Conservation (phyloP, 176 grass and related monocot genomes). For the Phragmites australis region DNA sequence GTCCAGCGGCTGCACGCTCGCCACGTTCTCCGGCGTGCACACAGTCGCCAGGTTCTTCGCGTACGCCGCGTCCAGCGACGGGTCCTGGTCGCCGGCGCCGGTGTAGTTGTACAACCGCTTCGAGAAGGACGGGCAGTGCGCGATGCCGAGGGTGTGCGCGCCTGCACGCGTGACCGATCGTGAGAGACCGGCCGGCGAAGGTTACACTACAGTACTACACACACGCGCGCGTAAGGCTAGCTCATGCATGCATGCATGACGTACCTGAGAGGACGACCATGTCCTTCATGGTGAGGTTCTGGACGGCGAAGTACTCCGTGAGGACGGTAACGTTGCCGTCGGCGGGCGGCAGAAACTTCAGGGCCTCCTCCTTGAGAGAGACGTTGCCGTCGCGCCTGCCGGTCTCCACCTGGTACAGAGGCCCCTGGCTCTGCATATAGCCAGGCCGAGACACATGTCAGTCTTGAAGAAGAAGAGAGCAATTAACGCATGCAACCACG, state of each 20-base stretch:
- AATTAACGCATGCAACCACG: background rate
- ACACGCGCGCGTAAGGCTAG: too few relatives aligned
- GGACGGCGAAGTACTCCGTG: slow-evolving; percentile 39
- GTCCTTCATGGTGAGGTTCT: slow-evolving; percentile 71
- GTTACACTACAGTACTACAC: too few relatives aligned
- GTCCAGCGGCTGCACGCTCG: slow-evolving; percentile 41
- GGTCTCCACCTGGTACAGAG: slow-evolving; percentile 48
- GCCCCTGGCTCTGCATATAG: slow-evolving; percentile 41
- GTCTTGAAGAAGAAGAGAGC: background rate
- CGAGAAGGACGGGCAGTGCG: slow-evolving; percentile 62
- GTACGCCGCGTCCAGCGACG: slow-evolving; percentile 39
- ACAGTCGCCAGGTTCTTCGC: slow-evolving; percentile 16
- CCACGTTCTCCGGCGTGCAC: slow-evolving; percentile 18
- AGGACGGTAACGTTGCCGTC: slow-evolving; percentile 55
- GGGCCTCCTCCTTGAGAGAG: slow-evolving; percentile 40
- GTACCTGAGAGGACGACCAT: slow-evolving; percentile 57
- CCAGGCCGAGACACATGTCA: too few relatives aligned
- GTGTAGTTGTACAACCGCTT: slow-evolving; percentile 58
- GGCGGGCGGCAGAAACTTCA: slow-evolving; percentile 38
- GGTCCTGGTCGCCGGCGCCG: slow-evolving; percentile 49
- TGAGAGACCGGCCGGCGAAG: too few relatives aligned
- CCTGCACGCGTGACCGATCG: background rate
- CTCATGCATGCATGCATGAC: too few relatives aligned
- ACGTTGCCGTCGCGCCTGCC: slow-evolving; percentile 60
- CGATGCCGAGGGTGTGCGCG: slow-evolving; percentile 59